Percentiles rank a stretch among this genome's conserved stretches.
Conservation (phyloP, 495 filamentous ascomycete genomes). For the Aspergillus leporis region DNA sequence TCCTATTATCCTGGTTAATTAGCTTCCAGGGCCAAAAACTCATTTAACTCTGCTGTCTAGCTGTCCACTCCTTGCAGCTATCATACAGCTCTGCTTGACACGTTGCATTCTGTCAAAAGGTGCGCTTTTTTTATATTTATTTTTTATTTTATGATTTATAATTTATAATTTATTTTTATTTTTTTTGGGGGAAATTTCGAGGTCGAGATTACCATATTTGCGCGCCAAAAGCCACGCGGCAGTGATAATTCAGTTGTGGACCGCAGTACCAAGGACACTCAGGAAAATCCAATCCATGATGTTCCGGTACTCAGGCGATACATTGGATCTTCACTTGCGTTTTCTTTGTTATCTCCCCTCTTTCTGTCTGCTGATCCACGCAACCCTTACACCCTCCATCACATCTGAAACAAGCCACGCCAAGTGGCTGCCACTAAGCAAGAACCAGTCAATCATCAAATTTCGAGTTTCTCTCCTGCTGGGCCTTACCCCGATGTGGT, state of each 20-base stretch:
- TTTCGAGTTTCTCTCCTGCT: slow-evolving; percentile 9
- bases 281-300: not conserved
- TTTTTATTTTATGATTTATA: slow-evolving; percentile 8
- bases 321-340: not conserved
- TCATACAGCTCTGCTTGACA: slow-evolving; percentile 21
- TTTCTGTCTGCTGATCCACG: slow-evolving; percentile 9
- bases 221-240: not conserved
- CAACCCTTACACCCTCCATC: slow-evolving; percentile 1
- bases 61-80: slow-evolving; percentile 24
- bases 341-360: not conserved
- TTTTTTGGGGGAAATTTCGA: not conserved
- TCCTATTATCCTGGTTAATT: not conserved
- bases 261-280: not conserved
- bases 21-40: not conserved
- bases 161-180: slow-evolving; percentile 8
- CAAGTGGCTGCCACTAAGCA: slow-evolving; percentile 26
- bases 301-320: not conserved
- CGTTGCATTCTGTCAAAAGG: slow-evolving; percentile 19
- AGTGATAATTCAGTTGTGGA: not conserved
- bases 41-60: not conserved
- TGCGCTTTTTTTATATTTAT: slow-evolving; percentile 12
- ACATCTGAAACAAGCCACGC: slow-evolving; percentile 22
- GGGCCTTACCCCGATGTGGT: slow-evolving; percentile 14
- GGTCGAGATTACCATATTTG: not conserved
- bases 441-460: slow-evolving; percentile 10